Evolutionary conservation across 768 basidiomycete species (phyloP).

Genomic region (Chalciporus piperatus): DNA sequence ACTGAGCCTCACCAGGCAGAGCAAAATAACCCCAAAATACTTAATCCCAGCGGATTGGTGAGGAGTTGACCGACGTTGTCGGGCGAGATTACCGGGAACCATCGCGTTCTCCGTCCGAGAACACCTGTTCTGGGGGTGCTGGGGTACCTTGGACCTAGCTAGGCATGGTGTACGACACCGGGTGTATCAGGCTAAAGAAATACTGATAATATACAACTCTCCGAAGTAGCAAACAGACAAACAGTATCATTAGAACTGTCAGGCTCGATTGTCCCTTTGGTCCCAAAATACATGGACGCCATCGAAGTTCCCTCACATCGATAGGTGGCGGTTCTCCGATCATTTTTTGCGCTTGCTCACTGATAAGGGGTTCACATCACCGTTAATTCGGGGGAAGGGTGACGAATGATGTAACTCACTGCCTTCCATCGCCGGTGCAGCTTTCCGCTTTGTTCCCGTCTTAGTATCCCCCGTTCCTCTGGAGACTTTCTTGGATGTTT

Average conservation of each 20-base stretch:
- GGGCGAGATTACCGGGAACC: too few species aligned
- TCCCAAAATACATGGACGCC: background rate
- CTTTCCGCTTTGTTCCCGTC: conserved; percentile 45
- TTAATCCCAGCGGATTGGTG: too few species aligned
- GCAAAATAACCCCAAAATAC: too few species aligned
- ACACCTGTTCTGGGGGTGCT: too few species aligned
- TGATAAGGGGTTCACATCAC: conserved; percentile 8
- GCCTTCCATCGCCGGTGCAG: conserved; percentile 34
- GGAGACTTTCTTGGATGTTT: conserved; percentile 12
- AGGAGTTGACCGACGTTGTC: too few species aligned
- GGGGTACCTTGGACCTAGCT: too few species aligned
- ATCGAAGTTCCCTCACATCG: background rate
- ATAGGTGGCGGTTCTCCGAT: background rate
- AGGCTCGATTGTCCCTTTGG: background rate
- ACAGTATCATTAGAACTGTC: background rate
- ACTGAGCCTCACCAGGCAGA: too few species aligned
- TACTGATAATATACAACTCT: conserved; percentile 26
- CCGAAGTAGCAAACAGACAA: background rate
- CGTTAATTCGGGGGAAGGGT: background rate
- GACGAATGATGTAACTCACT: conserved; percentile 29
- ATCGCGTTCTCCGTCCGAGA: too few species aligned
- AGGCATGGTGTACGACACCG: too few species aligned
- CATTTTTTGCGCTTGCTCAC: conserved; percentile 41
- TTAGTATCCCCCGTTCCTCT: conserved; percentile 19
- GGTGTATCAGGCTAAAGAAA: conserved; percentile 8